Conservation (phyloP, 257 asterid species). For the Nemophila menziesii region DNA sequence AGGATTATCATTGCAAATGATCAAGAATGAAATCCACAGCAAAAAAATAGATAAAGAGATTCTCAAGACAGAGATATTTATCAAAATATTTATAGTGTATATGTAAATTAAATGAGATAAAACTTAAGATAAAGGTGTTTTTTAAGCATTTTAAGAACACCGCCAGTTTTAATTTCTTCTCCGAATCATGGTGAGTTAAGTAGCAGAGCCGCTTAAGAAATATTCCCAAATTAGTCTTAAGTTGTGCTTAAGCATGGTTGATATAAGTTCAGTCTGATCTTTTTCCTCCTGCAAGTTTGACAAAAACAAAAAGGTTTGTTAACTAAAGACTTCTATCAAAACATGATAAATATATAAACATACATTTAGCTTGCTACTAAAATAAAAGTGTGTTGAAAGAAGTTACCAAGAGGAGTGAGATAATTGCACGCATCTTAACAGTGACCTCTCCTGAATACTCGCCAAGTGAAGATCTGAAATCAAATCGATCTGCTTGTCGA, state of each 20-base stretch:
- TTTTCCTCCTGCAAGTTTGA: constrained; percentile 22
- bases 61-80: not conserved
- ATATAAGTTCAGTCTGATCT: constrained; percentile 13
- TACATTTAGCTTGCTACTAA: too few species aligned
- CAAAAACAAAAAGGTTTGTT: not conserved
- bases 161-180: too few species aligned
- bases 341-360: not conserved
- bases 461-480: constrained; percentile 29
- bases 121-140: too few species aligned
- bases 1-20: too few species aligned
- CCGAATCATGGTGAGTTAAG: too few species aligned
- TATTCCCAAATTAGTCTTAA: constrained; percentile 33
- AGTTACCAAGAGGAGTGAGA: constrained; percentile 29
- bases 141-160: too few species aligned
- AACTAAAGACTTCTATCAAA: not conserved
- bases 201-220: constrained; percentile 6
- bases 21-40: too few species aligned
- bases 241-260: constrained; percentile 25
- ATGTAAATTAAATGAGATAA: not conserved
- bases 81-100: not conserved
- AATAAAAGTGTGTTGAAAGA: too few species aligned
- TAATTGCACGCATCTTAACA: constrained; percentile 24
- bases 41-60: not conserved
- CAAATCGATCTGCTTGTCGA: constrained; percentile 40
- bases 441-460: constrained; percentile 36